Base-by-base conservation (phyloP, 768 basidiomycete species). In the Tylopilus rubrobrunneus region DNA sequence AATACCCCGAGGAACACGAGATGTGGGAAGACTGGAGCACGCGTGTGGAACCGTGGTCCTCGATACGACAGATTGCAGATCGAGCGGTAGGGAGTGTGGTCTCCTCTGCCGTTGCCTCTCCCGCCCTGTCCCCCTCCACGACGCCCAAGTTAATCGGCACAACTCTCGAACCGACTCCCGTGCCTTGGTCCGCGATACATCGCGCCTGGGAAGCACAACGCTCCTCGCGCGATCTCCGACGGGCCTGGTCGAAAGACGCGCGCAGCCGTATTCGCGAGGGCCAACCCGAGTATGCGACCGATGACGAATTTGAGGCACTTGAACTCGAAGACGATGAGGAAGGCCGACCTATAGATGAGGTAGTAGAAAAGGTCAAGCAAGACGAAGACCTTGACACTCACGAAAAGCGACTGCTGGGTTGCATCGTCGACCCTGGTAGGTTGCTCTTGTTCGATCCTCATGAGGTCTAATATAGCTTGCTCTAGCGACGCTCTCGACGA, bases 381-480 rank as follows among this genome's bases (percentile, higher is more conserved):
- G 87, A 92, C 57, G 76, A 79, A 51, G 82, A 87, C 23, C 77
- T 97, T 42, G 89, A 91, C 52, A 64, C 71, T n/a, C 86, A 97
- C 58, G 93, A 97, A 71, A 82, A 87, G 58, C 76, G 86, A 48
- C 69, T 98, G 42, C 66, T 98, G 45, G 75, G 85, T 4, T 95
- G 90, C 60, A 95, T 98, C 55, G 89, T 98, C 23, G 86, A 98
- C 70, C 70, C 90, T 31, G 76, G 87, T 85, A 68, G 66, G 79
- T 63, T 61, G 14, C 14, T 31, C 29, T 28, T 17, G 12, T 37
- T 11, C 4, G 11, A 43, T 48, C 19, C 41, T 46, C 21, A 47
- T n/a, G 51, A 40, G 19, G 7, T n/a, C 40, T 62, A 21, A 64
- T 31, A 39, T 33, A 21, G 56, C 49, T 14, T 27, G 9, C 36